Evolutionary conservation across 2,329 filamentous ascomycete species (phyloP).

Genomic region (Gaeumannomyces tritici): DNA sequence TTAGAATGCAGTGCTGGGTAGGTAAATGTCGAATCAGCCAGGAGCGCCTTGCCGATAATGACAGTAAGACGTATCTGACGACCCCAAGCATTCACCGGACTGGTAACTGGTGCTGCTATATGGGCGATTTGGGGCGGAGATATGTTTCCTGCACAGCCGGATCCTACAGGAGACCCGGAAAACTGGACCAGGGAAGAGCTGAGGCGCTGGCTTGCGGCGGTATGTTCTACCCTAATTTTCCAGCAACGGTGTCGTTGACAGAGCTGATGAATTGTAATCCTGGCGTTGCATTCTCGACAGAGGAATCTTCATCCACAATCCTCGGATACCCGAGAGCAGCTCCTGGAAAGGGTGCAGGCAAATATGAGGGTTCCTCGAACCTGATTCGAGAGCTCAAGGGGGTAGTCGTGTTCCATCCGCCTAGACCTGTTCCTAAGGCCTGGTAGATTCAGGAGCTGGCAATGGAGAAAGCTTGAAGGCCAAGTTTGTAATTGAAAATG

Average conservation of each 20-base stretch:
- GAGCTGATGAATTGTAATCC: neutral
- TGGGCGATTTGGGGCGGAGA: conserved; percentile 83
- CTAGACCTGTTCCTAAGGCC: neutral
- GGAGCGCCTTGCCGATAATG: neutral
- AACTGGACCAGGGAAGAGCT: conserved; percentile 74
- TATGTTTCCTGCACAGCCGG: conserved; percentile 64
- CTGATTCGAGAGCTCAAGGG: conserved; percentile 10
- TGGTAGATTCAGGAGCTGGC: neutral
- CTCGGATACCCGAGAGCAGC: conserved; percentile 31
- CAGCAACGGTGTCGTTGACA: neutral
- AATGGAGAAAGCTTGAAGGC: too few species aligned
- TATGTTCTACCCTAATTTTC: conserved; percentile 34
- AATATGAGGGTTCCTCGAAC: conserved; percentile 33
- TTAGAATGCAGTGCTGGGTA: conserved; percentile 66
- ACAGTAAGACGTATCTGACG: neutral
- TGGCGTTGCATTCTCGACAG: conserved; percentile 17
- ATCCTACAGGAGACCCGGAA: conserved; percentile 66
- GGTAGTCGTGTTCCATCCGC: neutral
- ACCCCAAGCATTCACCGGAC: conserved; percentile 62
- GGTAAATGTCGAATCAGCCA: neutral
- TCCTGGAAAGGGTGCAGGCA: conserved; percentile 34
- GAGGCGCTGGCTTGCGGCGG: conserved; percentile 68
- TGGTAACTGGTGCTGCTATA: conserved; percentile 70
- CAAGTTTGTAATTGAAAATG: neutral
- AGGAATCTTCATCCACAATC: conserved; percentile 35